Conservation (phyloP, 306 rosid genomes). For the Myrica gale region DNA sequence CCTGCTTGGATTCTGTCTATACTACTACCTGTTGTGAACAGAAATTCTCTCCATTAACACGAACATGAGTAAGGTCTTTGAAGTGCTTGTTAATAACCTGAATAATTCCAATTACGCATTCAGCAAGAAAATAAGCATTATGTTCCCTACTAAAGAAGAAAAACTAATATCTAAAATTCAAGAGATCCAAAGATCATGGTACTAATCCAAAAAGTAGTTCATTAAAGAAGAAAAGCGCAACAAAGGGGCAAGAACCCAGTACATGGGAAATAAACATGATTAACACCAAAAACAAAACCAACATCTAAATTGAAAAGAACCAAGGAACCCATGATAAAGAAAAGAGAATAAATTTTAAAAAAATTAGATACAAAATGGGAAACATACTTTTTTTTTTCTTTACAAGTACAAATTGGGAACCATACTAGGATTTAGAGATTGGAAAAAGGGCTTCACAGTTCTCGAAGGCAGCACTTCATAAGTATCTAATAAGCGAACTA, state of each 20-base stretch:
- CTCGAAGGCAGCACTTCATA: not conserved
- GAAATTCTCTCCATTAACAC: slow-evolving; percentile 43
- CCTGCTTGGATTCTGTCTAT: slow-evolving; percentile 66
- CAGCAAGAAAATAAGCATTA: slow-evolving; percentile 10
- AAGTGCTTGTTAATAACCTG: slow-evolving; percentile 76
- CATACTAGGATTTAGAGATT: not conserved
- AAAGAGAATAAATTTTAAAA: not conserved
- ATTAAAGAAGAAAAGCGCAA: not conserved
- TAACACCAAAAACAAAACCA: not conserved
- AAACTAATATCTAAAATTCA: too few species aligned
- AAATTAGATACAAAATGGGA: not conserved
- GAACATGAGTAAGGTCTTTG: slow-evolving; percentile 63
- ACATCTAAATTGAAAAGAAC: not conserved
- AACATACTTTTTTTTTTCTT: not conserved
- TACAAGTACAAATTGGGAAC: not conserved
- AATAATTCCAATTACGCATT: slow-evolving; percentile 32
- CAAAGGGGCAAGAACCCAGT: not conserved
- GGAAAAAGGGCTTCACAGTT: not conserved
- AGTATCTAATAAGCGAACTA: not conserved
- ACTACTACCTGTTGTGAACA: slow-evolving; percentile 58
- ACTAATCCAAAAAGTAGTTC: too few species aligned
- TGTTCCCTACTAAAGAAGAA: not conserved
- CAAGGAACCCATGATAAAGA: not conserved
- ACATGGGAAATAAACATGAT: not conserved
- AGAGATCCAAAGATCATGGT: too few species aligned